phyloP scores from a whole-genome alignment of 2,329 filamentous ascomycete species.

The Talaromyces marneffei region DNA sequence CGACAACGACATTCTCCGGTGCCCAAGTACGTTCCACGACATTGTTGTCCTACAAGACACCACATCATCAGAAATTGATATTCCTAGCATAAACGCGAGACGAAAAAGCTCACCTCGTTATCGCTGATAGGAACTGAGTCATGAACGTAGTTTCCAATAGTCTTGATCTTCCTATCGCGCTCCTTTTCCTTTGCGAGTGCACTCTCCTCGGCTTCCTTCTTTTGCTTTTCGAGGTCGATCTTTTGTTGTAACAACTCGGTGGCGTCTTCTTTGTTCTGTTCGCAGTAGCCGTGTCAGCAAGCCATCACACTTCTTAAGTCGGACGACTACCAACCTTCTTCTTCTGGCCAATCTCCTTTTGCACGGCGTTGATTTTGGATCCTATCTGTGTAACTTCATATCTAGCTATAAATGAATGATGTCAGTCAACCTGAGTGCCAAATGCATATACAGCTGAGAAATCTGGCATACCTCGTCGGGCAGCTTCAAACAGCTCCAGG shows the following conservation, averaged over 20 bases:
- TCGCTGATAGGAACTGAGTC: slow-evolving; percentile 76
- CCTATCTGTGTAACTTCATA: slow-evolving; percentile 76
- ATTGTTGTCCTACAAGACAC: slow-evolving; percentile 65
- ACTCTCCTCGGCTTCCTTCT: slow-evolving; percentile 69
- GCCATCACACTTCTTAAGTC: background rate
- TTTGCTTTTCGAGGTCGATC: slow-evolving; percentile 68
- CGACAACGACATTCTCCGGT: slow-evolving; percentile 65
- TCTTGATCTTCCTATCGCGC: slow-evolving; percentile 72
- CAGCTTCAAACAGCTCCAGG: slow-evolving; percentile 78
- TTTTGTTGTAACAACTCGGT: slow-evolving; percentile 75
- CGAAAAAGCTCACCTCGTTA: slow-evolving; percentile 57
- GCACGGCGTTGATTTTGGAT: slow-evolving; percentile 77
- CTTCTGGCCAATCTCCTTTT: slow-evolving; percentile 85
- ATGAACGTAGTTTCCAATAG: slow-evolving; percentile 88
- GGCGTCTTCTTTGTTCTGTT: slow-evolving; percentile 76
- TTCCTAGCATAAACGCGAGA: background rate
- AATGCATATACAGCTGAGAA: background rate
- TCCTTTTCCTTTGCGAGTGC: slow-evolving; percentile 69
- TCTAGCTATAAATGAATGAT: slow-evolving; percentile 49
- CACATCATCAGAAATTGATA: background rate
- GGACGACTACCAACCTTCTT: slow-evolving; percentile 61
- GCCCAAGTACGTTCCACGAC: slow-evolving; percentile 69
- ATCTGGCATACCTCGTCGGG: slow-evolving; percentile 58
- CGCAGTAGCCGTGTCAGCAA: background rate
- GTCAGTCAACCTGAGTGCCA: background rate